Evolutionary conservation across 2,329 filamentous ascomycete species (phyloP), one percentile per base, ranked within the genome.

Genomic region (Penicillium sp.): DNA sequence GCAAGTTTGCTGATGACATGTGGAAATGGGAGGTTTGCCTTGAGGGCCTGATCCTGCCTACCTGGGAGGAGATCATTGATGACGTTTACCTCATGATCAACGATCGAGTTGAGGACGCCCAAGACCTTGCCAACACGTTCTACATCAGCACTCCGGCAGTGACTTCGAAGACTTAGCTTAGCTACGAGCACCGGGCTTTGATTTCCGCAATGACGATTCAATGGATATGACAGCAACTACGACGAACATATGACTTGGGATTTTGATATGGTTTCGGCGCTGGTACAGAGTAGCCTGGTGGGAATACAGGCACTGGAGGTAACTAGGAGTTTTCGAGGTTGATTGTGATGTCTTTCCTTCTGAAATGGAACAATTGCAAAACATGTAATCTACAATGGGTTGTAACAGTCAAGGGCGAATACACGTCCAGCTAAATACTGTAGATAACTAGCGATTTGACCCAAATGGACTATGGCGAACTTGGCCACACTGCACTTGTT

Each of bases 61-160:
- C 51, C 8, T 73, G 62, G 61, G 60, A 67, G 21, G 56, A 64
- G 9, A 55, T 67, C 2, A 39, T 72, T 6, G 56, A 58, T 8
- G 63, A 71, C 13, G 16, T 73, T 13, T 58, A 58, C 18, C 27
- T 47, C 2, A 48, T 64, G 37, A 60, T 72, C 39, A n/a, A 60
- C 9, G 61, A 70, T 23, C 54, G 62, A 1, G 65, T 70, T 10
- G 70, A 73, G 46, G 55, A 56, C n/a, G 50, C 65, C 0, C 54
- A 58, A 12, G 53, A 57, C n/a, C 41, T 59, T 32, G 58, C 55
- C 4, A 35, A 50, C 1, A 42, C 48, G 2, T 50, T 61, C 18
- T 55, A 53, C 32, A 38, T 47, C 27, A 41, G 46, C 25, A 31
- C 13, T 25, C 37, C 34, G 4, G 16, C n/a, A 3, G 32, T 29